Base-by-base conservation (phyloP, 2,329 filamentous ascomycete genomes). In the Cladosporium phlei region DNA sequence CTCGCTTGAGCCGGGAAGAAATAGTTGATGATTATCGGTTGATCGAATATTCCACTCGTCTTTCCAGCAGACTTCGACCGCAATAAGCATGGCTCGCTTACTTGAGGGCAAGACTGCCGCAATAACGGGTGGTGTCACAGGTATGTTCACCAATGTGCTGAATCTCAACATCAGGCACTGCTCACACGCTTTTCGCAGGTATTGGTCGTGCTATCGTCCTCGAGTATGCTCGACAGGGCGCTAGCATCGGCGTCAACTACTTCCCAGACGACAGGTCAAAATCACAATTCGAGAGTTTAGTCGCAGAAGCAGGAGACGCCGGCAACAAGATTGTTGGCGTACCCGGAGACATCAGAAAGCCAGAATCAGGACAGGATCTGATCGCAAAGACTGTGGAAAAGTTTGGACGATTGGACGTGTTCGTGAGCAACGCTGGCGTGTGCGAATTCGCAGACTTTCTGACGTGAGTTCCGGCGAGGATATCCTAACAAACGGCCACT, bases 381-480 rank as follows among this genome's bases (percentile, higher is more conserved):
- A 82, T 95, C 5, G 68, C 71, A 10, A 73, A 76, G 53, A 82
- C 85, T 0, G 83, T 90, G 1, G 65, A 76, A 48, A 68, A 69
- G 48, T 85, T 80, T 62, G 73, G 75, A 11, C 62, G 69, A 28
- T 48, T 76, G 29, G 71, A 77, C 66, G 73, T 95, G 5, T 91
- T 91, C 66, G 85, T 95, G 21, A 87, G 82, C 65, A 95, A 95
- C 69, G 89, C 89, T 3, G 89, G 89, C 5, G 78, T 95, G 49
- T 95, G 88, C 73, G 78, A 86, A 53, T 96, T 96, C 67, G 83
- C 85, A 49, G 86, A 94, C 55, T 94, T 96, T 61, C 69, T 96
- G 19, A 80, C 84, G 77, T 82, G 58, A 16, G 57, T 52, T 14
- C 19, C 19, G 7, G 27, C 9, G 5, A n/a, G n/a, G n/a, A n/a